Base-by-base conservation (phyloP, 225 moss, liverwort and hornwort genomes). In the Straminergon stramineum region DNA sequence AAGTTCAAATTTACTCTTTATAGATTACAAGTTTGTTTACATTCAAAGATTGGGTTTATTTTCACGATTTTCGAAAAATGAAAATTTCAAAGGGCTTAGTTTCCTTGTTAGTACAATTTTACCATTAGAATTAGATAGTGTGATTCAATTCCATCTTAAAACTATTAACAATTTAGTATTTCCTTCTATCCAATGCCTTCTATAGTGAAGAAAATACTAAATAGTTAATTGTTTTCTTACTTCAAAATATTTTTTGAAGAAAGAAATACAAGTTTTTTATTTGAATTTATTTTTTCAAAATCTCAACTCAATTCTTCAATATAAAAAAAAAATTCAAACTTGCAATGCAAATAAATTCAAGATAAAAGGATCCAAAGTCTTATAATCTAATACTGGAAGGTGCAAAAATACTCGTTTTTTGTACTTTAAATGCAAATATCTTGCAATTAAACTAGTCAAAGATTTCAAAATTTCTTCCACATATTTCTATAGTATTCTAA, bases 1-100 rank as follows among this genome's bases (percentile, higher is more conserved):
- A 45, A 28, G 10, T 28, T 73, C 6, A 45, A 17, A 45, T 17
- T 45, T 6, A 30, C 28, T 74, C 1, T 30, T 45, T 45, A 17
- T 4, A 74, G 3, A 26, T 39, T 13, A 5, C 0, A n/a, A 15
- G 1, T 26, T 41, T 39, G 3, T 71, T 41, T 26, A 14, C 6
- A 26, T 39, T 0, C 2, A 71, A 39, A 71, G 2, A 26, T 15
- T 39, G 14, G 14, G 6, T 8, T 39, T 2, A 39, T 11, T 71
- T 27, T 43, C 1, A 9, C 0, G 27, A 27, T 73, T 26, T 43
- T 7, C 0, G 0, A 15, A 15, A 15, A 8, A 26, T 43, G 15
- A 0, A 16, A 16, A 9, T 28, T 43, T 0, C 16, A 28, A 43
- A 16, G 0, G 27, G 0, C 3, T 3, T 10, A 73, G 5, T 0